Base-by-base conservation (phyloP, 1,284 basidiomycete genomes). In the Lentinus polychrous region DNA sequence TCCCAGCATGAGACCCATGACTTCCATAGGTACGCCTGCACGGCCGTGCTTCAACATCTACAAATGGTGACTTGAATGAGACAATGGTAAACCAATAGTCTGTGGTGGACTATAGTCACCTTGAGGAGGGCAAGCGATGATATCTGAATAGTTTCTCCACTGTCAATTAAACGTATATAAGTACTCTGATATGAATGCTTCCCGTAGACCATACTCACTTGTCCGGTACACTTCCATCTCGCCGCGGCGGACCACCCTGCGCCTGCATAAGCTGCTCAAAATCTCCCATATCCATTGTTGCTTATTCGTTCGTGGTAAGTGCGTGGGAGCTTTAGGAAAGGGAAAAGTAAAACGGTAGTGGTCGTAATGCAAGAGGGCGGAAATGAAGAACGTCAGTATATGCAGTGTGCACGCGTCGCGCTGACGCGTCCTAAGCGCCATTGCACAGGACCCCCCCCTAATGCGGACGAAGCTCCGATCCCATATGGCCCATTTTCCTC, bases 1-100 rank as follows among this genome's bases (percentile, higher is more conserved):
- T 22, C 96, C 96, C 23, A 99, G 78, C 91, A 99, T 95, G 50
- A 99, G 81, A 57, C 96, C 96, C 96, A 99, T 99, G 60, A 99
- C 96, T 71, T 99, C 96, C 91, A 99, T 96, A 10, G 96, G 96
- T 33, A 99, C 96, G 58, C 96, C 96, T 24, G 96, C 95, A 48
- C 96, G 85, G 15, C 96, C 96, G 65, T 99, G 96, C 71, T 99
- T 99, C 57, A 99, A 76, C 96, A 99, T 99, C 93, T 97, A 23
- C 18, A 17, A 15, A 48, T 27, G 17, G 15, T 27, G 10, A 17
- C 15, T 10, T 2, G 15, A 42, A 32, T 24, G 10, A 50, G 36
- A 45, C n/a, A 27, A n/a, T 18, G 18, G 7, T 1, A 15, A 1
- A 31, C 14, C 23, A 36, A 31, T n/a, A n/a, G n/a, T n/a, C n/a